Conservation (phyloP, 164 flowering plant species). For the Vitis cinerea region DNA sequence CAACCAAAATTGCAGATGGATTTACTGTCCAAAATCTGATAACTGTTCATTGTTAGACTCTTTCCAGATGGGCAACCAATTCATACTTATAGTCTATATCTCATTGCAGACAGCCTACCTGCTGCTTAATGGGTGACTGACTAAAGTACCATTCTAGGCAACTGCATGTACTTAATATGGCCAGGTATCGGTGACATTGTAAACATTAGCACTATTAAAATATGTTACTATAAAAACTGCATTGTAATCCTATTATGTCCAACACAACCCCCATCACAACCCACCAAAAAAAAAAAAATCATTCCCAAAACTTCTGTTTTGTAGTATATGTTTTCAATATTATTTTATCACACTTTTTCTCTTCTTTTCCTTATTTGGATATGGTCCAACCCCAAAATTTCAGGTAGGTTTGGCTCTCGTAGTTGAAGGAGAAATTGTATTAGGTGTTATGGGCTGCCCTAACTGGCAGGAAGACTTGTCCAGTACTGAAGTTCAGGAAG, state of each 20-base stretch:
- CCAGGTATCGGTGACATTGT: neutral
- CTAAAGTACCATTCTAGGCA: neutral
- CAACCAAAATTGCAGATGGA: too few species aligned
- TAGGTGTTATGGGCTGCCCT: conserved; percentile 94
- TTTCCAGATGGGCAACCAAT: too few species aligned
- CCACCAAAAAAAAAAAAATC: neutral
- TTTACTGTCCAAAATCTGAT: too few species aligned
- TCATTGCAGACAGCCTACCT: too few species aligned
- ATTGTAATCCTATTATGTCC: too few species aligned
- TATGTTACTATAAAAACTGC: neutral
- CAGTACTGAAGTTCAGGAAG: conserved; percentile 18
- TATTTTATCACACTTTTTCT: neutral
- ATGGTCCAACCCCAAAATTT: conserved; percentile 10
- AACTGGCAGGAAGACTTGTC: conserved; percentile 55
- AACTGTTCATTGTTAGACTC: too few species aligned
- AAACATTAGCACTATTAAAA: neutral
- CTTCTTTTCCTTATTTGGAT: neutral
- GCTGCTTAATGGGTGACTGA: neutral
- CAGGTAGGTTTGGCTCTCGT: conserved; percentile 95
- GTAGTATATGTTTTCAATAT: neutral
- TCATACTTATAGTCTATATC: too few species aligned
- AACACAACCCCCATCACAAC: too few species aligned
- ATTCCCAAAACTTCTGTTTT: neutral
- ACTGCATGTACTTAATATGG: neutral
- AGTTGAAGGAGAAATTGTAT: conserved; percentile 72